phyloP scores from a whole-genome alignment of 2,329 filamentous ascomycete genomes.

The Arachnomyces sp. region DNA sequence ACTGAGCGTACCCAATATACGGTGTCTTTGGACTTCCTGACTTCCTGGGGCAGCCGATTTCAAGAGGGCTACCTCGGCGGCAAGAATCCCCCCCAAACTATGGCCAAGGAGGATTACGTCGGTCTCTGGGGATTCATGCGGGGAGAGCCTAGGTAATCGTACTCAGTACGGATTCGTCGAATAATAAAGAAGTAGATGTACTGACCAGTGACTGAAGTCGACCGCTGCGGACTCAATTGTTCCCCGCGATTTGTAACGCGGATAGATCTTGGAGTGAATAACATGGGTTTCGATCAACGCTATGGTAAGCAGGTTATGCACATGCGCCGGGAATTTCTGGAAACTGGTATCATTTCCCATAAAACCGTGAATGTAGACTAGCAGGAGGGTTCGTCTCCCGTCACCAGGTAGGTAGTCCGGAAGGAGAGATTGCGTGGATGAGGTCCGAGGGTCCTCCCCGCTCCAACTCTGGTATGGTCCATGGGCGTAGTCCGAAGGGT shows the following conservation, averaged over 20 bases:
- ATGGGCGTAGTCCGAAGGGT: neutral
- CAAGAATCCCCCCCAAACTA: slow-evolving; percentile 79
- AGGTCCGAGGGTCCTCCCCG: slow-evolving; percentile 14
- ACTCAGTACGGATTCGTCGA: neutral
- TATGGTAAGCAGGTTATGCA: slow-evolving; percentile 64
- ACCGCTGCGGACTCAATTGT: slow-evolving; percentile 59
- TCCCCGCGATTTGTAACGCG: slow-evolving; percentile 35
- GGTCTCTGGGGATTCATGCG: slow-evolving; percentile 63
- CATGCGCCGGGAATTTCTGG: slow-evolving; percentile 75
- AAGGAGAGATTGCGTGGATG: slow-evolving; percentile 24
- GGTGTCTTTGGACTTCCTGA: slow-evolving; percentile 53
- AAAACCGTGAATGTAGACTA: slow-evolving; percentile 85
- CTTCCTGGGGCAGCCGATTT: slow-evolving; percentile 18
- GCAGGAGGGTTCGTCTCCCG: slow-evolving; percentile 49
- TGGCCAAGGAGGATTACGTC: slow-evolving; percentile 80
- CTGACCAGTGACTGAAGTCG: slow-evolving; percentile 69
- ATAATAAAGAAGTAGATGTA: slow-evolving; percentile 2
- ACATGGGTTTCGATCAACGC: slow-evolving; percentile 64
- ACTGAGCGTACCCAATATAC: slow-evolving; percentile 69
- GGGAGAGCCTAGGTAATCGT: slow-evolving; percentile 49
- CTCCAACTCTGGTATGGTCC: neutral
- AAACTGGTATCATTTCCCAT: slow-evolving; percentile 85
- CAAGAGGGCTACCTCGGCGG: slow-evolving; percentile 68
- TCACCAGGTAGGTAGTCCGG: slow-evolving; percentile 20
- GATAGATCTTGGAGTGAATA: slow-evolving; percentile 66